Base-by-base conservation (phyloP, 1,284 basidiomycete species). In the Trametes versicolor region DNA sequence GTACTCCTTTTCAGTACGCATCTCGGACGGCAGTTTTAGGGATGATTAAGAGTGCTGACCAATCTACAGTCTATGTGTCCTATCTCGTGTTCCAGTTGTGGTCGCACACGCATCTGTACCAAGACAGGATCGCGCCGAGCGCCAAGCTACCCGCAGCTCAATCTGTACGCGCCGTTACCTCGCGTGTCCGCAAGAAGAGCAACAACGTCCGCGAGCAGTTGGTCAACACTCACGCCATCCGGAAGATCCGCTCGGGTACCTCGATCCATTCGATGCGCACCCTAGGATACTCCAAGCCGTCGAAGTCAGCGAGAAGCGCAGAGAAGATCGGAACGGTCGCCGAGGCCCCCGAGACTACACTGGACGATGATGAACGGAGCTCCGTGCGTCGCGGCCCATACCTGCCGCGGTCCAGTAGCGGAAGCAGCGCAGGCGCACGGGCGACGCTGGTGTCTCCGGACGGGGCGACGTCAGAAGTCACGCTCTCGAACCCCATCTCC, bases 21-120 rank as follows among this genome's bases (percentile, higher is more conserved):
- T 59, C n/a, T 17, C 27, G 12, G 17, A 4, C 32, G 19, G 49
- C 5, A 49, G 41, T n/a, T 34, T 8, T 56, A 19, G 58, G 41
- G 19, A 25, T 12, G 2, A 34, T 17, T 49, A n/a, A 48, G 21
- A 1, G 8, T 4, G 8, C 13, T 19, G n/a, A 5, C 13, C 36
- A n/a, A 8, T 4, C 49, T 37, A 25, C 66, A 91, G 90, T 91
- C 63, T 95, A 96, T 74, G 72, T 81, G 21, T 84, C 87, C 21
- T 96, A 95, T 75, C 84, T 97, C 37, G 72, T 95, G 55, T 97
- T 97, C 80, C 95, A 96, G 74, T 85, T 97, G 36, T 96, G 88
- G 84, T 94, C 94, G 0, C 95, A 97, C 76, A 86, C 88, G 21
- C 86, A 95, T 71, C 84, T 96, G 12, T 97, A 93, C 78, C 80